Evolutionary conservation across 2,329 filamentous ascomycete species (phyloP), one percentile per base, ranked within the genome.

Genomic region (Graphilbum ipis-grandicollis): DNA sequence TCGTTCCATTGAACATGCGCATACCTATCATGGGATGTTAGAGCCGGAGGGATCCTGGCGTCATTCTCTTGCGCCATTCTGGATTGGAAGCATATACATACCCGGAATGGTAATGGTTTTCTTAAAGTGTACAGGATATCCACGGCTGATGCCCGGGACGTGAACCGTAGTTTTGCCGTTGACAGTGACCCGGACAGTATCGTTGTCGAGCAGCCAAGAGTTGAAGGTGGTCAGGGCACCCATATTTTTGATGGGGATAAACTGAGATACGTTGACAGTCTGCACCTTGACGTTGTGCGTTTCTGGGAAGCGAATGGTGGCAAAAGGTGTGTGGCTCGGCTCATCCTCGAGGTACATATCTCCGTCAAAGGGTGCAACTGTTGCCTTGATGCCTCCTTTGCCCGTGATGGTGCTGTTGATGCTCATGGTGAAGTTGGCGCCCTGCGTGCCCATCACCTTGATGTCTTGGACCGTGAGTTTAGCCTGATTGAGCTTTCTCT

Each of bases 381-480:
- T 57, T 46, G 68, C 68, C 47, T 67, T 60, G 37, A 68, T 60
- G 29, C 55, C 58, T 45, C 62, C 64, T 47, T 68, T 60, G 28
- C 65, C 63, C 39, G 47, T 56, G 49, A 75, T 66, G 38, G 64
- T 66, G 41, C 63, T 68, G 57, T 72, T 66, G 54, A 75, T 65
- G 44, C 59, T 48, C 56, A 75, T 63, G 39, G 52, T 54, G 49
- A 68, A 65, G 31, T 54, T 56, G 33, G 60, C 47, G 37, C 55
- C 45, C 42, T 59, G 45, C 9, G 67, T 60, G 40, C 67, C 50
- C 39, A 60, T 58, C 44, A 74, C 57, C 13, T 55, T 48, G 48
- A 75, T 62, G 40, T 59, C 55, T 46, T 70, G 57, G 42, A 75
- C 59, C 12, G 57, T 55, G 34, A 75, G 60, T 38, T 59, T 50